These are phyloP conservation scores for Echeveria elegans DNA, from an alignment of 164 flowering plant species.

Conservation along the genomic window DNA sequence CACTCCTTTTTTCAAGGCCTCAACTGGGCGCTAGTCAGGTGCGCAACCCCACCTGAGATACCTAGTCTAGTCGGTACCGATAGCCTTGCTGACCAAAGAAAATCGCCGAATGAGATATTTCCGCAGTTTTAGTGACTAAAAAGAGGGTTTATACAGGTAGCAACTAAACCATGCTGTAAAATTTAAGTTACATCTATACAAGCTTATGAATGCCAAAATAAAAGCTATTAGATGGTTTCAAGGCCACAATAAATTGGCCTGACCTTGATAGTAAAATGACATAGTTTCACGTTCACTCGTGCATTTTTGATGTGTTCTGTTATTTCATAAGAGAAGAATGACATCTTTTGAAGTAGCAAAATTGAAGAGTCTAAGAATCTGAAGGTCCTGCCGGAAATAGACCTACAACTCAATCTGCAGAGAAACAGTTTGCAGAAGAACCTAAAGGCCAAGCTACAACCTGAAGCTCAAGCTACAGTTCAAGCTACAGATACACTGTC, in stretches of 20 bases:
- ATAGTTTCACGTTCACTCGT: no score
- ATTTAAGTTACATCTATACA: not conserved
- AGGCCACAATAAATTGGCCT: not conserved
- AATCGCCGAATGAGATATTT: not conserved
- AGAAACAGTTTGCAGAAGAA: no score
- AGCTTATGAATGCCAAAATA: not conserved
- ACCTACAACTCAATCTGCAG: no score
- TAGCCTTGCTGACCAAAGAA: not conserved
- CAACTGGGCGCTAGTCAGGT: slow-evolving; percentile 81
- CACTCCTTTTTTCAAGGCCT: slow-evolving; percentile 75
- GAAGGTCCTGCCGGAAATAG: no score
- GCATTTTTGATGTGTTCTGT: not conserved
- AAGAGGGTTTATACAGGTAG: not conserved
- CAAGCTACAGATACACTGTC: no score
- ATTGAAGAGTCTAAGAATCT: no score
- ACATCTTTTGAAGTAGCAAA: no score
- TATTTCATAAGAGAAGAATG: no score
- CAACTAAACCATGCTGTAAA: not conserved
- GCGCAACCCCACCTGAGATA: slow-evolving; percentile 62
- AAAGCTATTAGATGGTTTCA: no score
- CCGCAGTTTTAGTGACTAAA: not conserved
- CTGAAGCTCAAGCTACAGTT: no score
- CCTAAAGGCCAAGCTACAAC: no score
- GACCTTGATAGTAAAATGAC: not conserved
- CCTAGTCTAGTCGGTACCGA: slow-evolving; percentile 34